Percentiles rank a stretch among this genome's conserved stretches.
Evolutionary conservation across 805 yeast species (phyloP).

Genomic region (Yamadazyma akitaensis): DNA sequence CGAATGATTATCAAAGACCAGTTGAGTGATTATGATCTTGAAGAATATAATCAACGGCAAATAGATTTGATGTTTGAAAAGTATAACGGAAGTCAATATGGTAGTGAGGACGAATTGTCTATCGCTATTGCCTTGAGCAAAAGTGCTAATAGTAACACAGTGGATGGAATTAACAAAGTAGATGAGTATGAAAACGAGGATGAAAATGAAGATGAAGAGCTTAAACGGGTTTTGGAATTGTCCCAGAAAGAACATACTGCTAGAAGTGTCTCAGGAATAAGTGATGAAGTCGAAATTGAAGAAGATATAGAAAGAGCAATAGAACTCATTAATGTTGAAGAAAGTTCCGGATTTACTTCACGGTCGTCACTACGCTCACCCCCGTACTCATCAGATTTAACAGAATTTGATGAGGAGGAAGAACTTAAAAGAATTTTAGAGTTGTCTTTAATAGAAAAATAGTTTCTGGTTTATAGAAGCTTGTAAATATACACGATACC

Average conservation of each 20-base stretch:
- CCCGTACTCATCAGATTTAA: neutral
- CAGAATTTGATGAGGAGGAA: conserved; percentile 7
- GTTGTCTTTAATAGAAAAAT: conserved; percentile 11
- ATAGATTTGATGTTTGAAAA: conserved; percentile 33
- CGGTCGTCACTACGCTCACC: neutral
- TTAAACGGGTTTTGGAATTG: conserved; percentile 18
- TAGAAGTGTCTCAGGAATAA: neutral
- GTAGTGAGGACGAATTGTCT: conserved; percentile 36
- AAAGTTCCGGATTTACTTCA: neutral
- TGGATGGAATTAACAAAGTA: neutral
- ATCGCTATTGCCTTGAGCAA: conserved; percentile 43
- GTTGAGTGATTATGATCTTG: conserved; percentile 34
- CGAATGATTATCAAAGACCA: conserved; percentile 29
- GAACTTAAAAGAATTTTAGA: conserved; percentile 12
- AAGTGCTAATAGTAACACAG: conserved; percentile 16
- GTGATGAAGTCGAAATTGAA: neutral
- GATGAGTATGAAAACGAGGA: conserved; percentile 20
- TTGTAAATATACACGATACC: neutral
- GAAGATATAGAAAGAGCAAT: conserved; percentile 1
- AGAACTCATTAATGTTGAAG: neutral
- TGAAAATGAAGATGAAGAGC: conserved; percentile 18
- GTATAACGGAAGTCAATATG: conserved; percentile 42
- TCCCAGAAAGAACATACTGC: conserved; percentile 12
- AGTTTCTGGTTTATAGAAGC: neutral
- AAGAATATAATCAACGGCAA: conserved; percentile 21